phyloP scores from a whole-genome alignment of 192 early-diverging fungal genomes.

The Backusella sp. region DNA sequence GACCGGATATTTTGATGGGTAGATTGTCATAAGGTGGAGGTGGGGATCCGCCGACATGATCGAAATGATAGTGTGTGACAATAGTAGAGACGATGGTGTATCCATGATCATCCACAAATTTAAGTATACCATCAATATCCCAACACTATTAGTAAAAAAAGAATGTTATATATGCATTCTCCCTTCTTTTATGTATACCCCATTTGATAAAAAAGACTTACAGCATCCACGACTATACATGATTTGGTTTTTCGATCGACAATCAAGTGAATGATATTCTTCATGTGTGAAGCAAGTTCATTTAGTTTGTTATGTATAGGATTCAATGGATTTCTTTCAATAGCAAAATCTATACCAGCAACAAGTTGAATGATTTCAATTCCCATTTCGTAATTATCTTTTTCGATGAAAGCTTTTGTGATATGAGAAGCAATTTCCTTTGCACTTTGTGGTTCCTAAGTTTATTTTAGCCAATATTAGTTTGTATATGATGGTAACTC shows the following conservation, averaged over 20 bases:
- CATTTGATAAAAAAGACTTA: conserved; percentile 43
- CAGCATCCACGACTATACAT: conserved; percentile 83
- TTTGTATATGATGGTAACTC: background rate
- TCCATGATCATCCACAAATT: conserved; percentile 52
- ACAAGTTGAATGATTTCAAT: conserved; percentile 65
- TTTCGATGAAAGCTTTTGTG: conserved; percentile 52
- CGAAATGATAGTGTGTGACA: conserved; percentile 85
- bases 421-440: conserved; percentile 48
- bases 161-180: background rate
- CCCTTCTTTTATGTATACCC: background rate
- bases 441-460: conserved; percentile 45
- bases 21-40: conserved; percentile 83
- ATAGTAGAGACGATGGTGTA: conserved; percentile 71
- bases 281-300: conserved; percentile 78
- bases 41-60: conserved; percentile 76
- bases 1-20: conserved; percentile 76
- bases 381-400: conserved; percentile 57
- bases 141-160: conserved; percentile 65
- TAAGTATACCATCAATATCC: conserved; percentile 86
- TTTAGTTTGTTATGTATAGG: conserved; percentile 77
- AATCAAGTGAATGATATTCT: conserved; percentile 84
- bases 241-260: conserved; percentile 65
- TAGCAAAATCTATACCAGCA: conserved; percentile 72
- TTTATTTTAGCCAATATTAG: background rate
- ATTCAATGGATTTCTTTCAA: conserved; percentile 43